A percentile compares a stretch with the other conserved stretches of the same genome.
These are phyloP conservation scores for Dentipellis fragilis DNA, from an alignment of 768 basidiomycete genomes.

Conservation along the genomic window DNA sequence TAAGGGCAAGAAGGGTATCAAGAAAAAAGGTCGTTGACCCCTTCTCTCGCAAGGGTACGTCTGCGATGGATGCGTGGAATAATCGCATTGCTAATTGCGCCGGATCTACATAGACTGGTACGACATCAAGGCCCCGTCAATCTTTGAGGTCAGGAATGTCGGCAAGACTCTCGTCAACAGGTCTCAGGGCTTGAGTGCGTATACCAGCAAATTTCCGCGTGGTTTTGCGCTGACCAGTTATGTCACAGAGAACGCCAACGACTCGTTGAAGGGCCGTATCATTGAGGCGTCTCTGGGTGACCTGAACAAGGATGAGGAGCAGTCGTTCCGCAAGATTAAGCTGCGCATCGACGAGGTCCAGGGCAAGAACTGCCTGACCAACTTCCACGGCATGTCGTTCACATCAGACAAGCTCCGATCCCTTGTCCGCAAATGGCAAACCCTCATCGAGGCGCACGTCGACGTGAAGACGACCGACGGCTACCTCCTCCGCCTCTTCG, in stretches of 20 bases:
- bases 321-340: constrained; percentile 99
- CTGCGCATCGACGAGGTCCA: constrained; percentile 93
- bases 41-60: constrained; percentile 94
- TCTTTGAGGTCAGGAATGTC: constrained; percentile 93
- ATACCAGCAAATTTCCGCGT: not conserved
- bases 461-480: constrained; percentile 99
- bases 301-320: constrained; percentile 99
- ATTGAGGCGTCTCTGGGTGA: constrained; percentile 94
- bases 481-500: constrained; percentile 97
- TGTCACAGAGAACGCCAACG: constrained; percentile 86
- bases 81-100: not conserved
- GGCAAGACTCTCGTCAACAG: constrained; percentile 99
- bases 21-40: constrained; percentile 99
- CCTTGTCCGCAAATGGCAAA: constrained; percentile 99
- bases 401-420: constrained; percentile 99
- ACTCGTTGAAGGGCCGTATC: constrained; percentile 95
- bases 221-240: constrained; percentile 9
- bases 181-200: constrained; percentile 95
- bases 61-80: not conserved
- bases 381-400: constrained; percentile 99
- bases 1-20: constrained; percentile 98
- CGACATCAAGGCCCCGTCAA: constrained; percentile 96
- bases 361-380: constrained; percentile 98
- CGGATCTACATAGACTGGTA: constrained; percentile 71
- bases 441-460: constrained; percentile 96